Evolutionary conservation across 257 asterid species (phyloP).

Genomic region (Solanum piurae): DNA sequence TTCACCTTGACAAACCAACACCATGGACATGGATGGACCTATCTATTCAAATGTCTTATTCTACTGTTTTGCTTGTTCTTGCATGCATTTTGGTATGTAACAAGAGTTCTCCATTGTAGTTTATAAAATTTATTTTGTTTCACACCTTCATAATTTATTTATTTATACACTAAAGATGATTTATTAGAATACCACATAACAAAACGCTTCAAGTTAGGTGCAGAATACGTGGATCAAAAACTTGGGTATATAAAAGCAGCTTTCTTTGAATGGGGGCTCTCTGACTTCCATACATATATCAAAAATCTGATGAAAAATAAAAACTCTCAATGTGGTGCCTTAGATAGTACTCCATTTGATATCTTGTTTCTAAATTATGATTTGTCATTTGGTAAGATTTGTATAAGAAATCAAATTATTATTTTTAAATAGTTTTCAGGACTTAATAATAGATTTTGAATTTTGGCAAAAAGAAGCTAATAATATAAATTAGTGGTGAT

Average conservation of each 20-base stretch:
- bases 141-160: background rate
- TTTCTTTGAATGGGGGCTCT: background rate
- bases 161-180: background rate
- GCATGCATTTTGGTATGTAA: background rate
- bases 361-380: background rate
- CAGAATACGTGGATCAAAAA: background rate
- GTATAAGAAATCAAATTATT: background rate
- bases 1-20: background rate
- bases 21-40: background rate
- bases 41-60: background rate
- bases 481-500: too few relatives aligned
- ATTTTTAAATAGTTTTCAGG: background rate
- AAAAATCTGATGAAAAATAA: too few relatives aligned
- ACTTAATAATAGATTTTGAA: too few relatives aligned
- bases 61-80: background rate
- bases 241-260: background rate
- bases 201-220: background rate
- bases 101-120: background rate
- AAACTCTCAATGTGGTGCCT: too few relatives aligned
- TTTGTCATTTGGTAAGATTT: background rate
- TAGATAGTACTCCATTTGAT: background rate
- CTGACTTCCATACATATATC: background rate
- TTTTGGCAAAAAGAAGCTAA: background rate
- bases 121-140: background rate
- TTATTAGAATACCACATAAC: background rate